Conservation (phyloP, 2,329 filamentous ascomycete species). For the Penicillium fuscoglaucum region DNA sequence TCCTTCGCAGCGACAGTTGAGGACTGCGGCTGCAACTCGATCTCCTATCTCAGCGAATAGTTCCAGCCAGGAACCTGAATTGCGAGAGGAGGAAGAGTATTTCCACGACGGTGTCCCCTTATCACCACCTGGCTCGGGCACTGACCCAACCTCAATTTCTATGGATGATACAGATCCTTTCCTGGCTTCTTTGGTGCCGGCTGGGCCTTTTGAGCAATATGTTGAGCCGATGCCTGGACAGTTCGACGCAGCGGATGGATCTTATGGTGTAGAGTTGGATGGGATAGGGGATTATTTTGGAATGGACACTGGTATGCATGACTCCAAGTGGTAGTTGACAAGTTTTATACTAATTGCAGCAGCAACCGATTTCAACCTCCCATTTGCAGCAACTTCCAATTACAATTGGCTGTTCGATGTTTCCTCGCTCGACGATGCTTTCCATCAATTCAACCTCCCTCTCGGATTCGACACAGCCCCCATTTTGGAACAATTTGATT, state of each 20-base stretch:
- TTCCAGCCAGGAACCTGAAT: slow-evolving; percentile 14
- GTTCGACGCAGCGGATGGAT: slow-evolving; percentile 38
- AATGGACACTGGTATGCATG: slow-evolving; percentile 54
- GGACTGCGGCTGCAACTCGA: slow-evolving; percentile 1
- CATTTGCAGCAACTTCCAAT: slow-evolving; percentile 62
- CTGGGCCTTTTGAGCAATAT: slow-evolving; percentile 34
- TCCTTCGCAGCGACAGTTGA: slow-evolving; percentile 30
- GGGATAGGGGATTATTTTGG: slow-evolving; percentile 55
- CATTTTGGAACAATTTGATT: slow-evolving; percentile 21
- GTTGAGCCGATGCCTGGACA: slow-evolving; percentile 36
- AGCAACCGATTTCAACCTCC: slow-evolving; percentile 65
- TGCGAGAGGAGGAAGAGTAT: slow-evolving; percentile 8
- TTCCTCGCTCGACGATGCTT: slow-evolving; percentile 39
- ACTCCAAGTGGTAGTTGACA: too few relatives aligned
- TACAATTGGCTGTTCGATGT: slow-evolving; percentile 64
- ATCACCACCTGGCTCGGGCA: slow-evolving; percentile 31
- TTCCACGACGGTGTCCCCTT: slow-evolving; percentile 25
- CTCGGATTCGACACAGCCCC: slow-evolving; percentile 26
- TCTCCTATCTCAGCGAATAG: slow-evolving; percentile 11
- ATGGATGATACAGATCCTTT: slow-evolving; percentile 31
- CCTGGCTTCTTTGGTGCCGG: slow-evolving; percentile 34
- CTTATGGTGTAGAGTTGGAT: slow-evolving; percentile 27
- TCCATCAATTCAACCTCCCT: slow-evolving; percentile 29
- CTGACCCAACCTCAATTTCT: slow-evolving; percentile 25
- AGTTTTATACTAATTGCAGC: background rate